Percentiles rank a stretch among this genome's conserved stretches.
Conservation (phyloP, 2,329 filamentous ascomycete species). For the Trichoderma hamatum region DNA sequence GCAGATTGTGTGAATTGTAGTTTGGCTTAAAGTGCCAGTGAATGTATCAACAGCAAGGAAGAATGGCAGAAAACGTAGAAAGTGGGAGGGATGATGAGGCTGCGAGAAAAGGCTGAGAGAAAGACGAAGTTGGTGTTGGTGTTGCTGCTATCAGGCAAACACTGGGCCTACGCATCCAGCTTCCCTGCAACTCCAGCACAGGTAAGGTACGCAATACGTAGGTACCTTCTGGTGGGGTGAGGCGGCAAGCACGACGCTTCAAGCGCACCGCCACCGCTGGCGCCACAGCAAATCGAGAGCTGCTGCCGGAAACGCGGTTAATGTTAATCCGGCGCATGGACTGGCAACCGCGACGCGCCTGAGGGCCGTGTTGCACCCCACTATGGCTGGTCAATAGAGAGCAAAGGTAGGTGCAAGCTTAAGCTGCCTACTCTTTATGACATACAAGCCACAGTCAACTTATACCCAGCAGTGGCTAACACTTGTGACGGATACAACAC, state of each 20-base stretch:
- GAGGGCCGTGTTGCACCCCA: conserved; percentile 17
- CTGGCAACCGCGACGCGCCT: conserved; percentile 25
- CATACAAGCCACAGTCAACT: conserved; percentile 2
- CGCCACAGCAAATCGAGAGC: background rate
- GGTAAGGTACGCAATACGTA: conserved; percentile 8
- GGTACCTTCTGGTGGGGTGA: conserved; percentile 18
- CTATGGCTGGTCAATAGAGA: conserved; percentile 6
- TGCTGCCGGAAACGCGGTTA: conserved; percentile 10
- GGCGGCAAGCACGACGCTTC: background rate
- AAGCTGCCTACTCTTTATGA: conserved; percentile 1
- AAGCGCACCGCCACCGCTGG: conserved; percentile 21
- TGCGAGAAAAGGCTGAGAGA: conserved; percentile 31
- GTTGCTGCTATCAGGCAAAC: conserved; percentile 40
- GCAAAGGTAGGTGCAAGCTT: background rate
- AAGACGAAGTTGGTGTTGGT: conserved; percentile 11
- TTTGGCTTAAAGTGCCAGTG: conserved; percentile 12
- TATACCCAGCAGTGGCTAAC: background rate
- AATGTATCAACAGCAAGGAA: background rate
- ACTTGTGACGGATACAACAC: background rate
- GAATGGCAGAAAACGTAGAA: background rate
- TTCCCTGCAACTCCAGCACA: conserved; percentile 1
- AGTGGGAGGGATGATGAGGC: conserved; percentile 18
- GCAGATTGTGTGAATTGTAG: conserved; percentile 42
- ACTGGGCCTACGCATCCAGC: conserved; percentile 43
- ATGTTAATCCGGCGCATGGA: conserved; percentile 25